Conservation (phyloP, 148 eudicot genomes). For the Rhododendron molle region DNA sequence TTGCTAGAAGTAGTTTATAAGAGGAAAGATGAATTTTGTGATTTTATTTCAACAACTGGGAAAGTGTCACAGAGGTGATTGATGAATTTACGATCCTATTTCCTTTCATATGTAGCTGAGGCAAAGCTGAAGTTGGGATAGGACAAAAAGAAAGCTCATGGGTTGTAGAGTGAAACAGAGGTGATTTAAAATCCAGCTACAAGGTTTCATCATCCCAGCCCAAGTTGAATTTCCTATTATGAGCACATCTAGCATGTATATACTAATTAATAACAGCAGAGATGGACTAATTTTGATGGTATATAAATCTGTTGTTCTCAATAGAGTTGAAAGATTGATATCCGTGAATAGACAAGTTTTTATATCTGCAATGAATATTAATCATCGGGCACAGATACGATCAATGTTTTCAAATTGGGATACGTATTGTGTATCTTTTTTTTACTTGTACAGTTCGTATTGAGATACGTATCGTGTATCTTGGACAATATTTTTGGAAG, state of each 20-base stretch:
- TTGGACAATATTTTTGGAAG: too few relatives aligned
- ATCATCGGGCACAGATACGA: not conserved
- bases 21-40: not conserved
- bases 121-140: not conserved
- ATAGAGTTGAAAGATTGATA: not conserved
- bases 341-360: not conserved
- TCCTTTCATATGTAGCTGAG: not conserved
- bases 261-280: too few relatives aligned
- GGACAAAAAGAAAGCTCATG: not conserved
- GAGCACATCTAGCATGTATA: too few relatives aligned
- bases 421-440: too few relatives aligned
- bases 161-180: not conserved
- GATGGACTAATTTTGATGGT: not conserved
- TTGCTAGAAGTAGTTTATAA: not conserved
- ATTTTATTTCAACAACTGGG: not conserved
- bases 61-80: not conserved
- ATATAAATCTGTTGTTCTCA: not conserved
- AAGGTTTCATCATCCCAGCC: too few relatives aligned
- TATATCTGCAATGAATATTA: not conserved
- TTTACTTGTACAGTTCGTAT: too few relatives aligned
- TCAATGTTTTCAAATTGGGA: too few relatives aligned
- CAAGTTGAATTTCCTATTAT: too few relatives aligned
- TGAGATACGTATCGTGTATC: too few relatives aligned
- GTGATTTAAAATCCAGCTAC: not conserved
- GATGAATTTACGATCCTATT: not conserved